A percentile compares a stretch with the other conserved stretches of the same genome.
Conservation (phyloP, 2,329 filamentous ascomycete species). For the Chaetoscypha palmicola region DNA sequence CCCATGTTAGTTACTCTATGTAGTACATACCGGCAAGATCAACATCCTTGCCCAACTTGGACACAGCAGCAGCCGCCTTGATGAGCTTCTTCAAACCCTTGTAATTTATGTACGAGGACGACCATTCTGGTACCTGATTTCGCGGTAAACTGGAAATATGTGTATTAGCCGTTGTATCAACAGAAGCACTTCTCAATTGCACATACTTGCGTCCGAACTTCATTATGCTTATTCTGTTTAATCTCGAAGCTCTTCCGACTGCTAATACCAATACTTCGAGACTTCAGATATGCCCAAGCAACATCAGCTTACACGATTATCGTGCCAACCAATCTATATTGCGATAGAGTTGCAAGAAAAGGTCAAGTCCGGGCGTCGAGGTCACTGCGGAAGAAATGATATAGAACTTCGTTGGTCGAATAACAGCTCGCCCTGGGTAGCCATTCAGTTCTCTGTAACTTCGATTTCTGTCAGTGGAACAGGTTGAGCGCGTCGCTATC, state of each 20-base stretch:
- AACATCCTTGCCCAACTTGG: constrained; percentile 63
- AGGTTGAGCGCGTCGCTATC: not conserved
- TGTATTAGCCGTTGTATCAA: not conserved
- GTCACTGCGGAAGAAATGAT: constrained; percentile 21
- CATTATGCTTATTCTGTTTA: constrained; percentile 40
- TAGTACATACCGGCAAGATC: constrained; percentile 71
- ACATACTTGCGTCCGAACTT: constrained; percentile 58
- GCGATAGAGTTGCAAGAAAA: not conserved
- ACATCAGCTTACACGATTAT: constrained; percentile 1
- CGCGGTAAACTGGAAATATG: constrained; percentile 53
- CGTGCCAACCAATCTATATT: not conserved
- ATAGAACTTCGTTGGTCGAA: constrained; percentile 26
- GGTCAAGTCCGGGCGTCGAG: not conserved
- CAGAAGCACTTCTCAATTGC: not conserved
- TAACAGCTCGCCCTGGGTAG: constrained; percentile 17
- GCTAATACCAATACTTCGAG: constrained; percentile 1
- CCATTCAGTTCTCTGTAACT: constrained; percentile 24
- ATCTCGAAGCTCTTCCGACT: not conserved
- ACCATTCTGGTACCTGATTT: constrained; percentile 85
- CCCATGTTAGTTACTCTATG: constrained; percentile 32
- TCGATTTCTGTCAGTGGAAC: not conserved
- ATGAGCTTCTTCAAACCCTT: constrained; percentile 93
- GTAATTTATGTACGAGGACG: constrained; percentile 78
- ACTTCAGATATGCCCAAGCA: constrained; percentile 2
- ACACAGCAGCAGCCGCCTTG: constrained; percentile 62